Percentiles rank a stretch among this genome's conserved stretches.
phyloP scores from a whole-genome alignment of 1,284 basidiomycete genomes.

The Flammula alnicola region DNA sequence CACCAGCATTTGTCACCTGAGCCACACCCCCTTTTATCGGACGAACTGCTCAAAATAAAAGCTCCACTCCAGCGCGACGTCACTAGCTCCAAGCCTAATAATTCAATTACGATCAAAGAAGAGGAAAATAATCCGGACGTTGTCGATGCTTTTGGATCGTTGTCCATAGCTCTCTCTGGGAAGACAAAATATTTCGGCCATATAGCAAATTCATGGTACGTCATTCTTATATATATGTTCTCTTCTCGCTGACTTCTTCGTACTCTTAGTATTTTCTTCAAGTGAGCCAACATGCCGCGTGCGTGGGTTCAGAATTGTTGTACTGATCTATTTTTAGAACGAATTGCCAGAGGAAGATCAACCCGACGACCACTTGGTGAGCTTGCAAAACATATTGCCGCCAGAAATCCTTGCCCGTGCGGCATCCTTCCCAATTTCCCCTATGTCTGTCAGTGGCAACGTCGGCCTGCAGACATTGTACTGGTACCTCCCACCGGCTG shows the following conservation, averaged over 20 bases:
- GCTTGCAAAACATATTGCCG: constrained; percentile 60
- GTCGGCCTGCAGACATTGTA: constrained; percentile 60
- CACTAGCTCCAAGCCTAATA: constrained; percentile 31
- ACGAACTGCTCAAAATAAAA: constrained; percentile 73
- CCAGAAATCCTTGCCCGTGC: constrained; percentile 65
- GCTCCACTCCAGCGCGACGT: constrained; percentile 71
- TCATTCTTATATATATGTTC: constrained; percentile 14
- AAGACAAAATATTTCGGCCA: constrained; percentile 76
- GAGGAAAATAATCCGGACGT: constrained; percentile 72
- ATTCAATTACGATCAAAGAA: constrained; percentile 44
- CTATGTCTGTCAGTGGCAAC: constrained; percentile 47
- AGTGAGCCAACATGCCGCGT: constrained; percentile 38
- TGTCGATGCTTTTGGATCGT: constrained; percentile 76
- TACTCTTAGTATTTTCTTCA: constrained; percentile 68
- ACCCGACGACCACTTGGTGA: constrained; percentile 51
- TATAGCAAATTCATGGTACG: constrained; percentile 77
- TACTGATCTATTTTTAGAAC: constrained; percentile 46
- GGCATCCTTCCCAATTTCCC: constrained; percentile 66
- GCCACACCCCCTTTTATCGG: constrained; percentile 65
- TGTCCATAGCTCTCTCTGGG: constrained; percentile 70
- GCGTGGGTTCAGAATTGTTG: not conserved
- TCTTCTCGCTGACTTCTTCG: constrained; percentile 2
- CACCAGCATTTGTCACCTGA: constrained; percentile 66
- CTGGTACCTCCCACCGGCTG: constrained; percentile 68
- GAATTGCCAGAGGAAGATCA: constrained; percentile 64